Percentiles rank a stretch among this genome's conserved stretches.
phyloP scores from a whole-genome alignment of 768 basidiomycete species.

The Amanita thiersii region DNA sequence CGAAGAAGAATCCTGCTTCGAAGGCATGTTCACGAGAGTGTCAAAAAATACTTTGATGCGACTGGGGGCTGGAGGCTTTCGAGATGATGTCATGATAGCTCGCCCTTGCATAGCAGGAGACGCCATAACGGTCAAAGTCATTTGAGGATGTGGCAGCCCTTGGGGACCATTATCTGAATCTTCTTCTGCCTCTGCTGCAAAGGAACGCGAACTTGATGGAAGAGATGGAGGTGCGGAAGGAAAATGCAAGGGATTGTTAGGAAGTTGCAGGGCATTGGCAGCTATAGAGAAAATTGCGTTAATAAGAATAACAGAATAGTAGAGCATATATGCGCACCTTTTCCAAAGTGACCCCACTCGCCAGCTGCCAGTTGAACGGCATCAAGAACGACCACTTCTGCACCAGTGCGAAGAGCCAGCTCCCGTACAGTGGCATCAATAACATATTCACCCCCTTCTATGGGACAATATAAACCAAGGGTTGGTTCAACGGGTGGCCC shows the following conservation, averaged over 20 bases:
- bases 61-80: slow-evolving; percentile 40
- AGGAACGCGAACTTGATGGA: slow-evolving; percentile 15
- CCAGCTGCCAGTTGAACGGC: slow-evolving; percentile 79
- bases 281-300: slow-evolving; percentile 31
- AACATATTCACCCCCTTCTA: slow-evolving; percentile 77
- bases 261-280: slow-evolving; percentile 58
- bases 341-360: slow-evolving; percentile 81
- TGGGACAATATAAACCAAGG: slow-evolving; percentile 80
- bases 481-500: slow-evolving; percentile 68
- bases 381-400: slow-evolving; percentile 84
- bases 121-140: slow-evolving; percentile 34
- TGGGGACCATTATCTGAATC: slow-evolving; percentile 24
- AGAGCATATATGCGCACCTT: too few species aligned
- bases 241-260: slow-evolving; percentile 74
- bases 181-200: slow-evolving; percentile 40
- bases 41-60: slow-evolving; percentile 70
- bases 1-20: slow-evolving; percentile 18
- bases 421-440: slow-evolving; percentile 74
- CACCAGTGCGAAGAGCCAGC: slow-evolving; percentile 60
- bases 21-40: slow-evolving; percentile 59
- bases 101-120: slow-evolving; percentile 28
- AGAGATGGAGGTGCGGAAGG: slow-evolving; percentile 22
- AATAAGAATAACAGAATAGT: slow-evolving; percentile 3
- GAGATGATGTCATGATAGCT: slow-evolving; percentile 29
- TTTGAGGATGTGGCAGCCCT: slow-evolving; percentile 24